Evolutionary conservation across 2,329 filamentous ascomycete species (phyloP).

Genomic region (Fusarium metavorans): DNA sequence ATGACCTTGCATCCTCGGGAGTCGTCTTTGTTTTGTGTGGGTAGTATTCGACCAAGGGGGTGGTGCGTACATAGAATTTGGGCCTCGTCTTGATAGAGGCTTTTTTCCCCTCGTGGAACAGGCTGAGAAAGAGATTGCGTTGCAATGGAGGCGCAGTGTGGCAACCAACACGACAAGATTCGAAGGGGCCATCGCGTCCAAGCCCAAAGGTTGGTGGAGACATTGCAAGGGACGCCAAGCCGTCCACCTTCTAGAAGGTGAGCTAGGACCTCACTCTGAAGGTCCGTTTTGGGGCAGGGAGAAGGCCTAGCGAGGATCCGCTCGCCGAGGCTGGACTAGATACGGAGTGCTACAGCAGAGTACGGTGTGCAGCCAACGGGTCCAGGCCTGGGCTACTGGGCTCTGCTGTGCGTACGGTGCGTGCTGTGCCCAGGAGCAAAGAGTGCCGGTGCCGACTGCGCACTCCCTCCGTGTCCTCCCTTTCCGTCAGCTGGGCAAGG

Average conservation of each 20-base stretch:
- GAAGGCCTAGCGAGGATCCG: neutral
- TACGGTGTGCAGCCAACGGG: neutral
- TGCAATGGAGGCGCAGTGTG: conserved; percentile 40
- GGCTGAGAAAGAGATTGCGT: conserved; percentile 37
- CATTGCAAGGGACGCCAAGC: conserved; percentile 2
- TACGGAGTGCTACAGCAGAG: neutral
- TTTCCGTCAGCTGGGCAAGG: conserved; percentile 46
- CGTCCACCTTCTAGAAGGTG: conserved; percentile 40
- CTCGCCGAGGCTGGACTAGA: neutral
- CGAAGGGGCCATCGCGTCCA: conserved; percentile 5
- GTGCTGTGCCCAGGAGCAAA: neutral
- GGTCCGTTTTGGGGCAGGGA: neutral
- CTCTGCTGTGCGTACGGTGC: neutral
- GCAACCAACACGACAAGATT: conserved; percentile 22
- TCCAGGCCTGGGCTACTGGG: neutral
- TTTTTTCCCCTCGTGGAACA: conserved; percentile 5
- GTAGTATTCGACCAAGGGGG: conserved; percentile 3
- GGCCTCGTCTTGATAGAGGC: conserved; percentile 5
- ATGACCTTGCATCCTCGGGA: conserved; percentile 14
- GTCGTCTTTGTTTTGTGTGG: conserved; percentile 9
- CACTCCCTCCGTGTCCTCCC: neutral
- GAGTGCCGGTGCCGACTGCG: neutral
- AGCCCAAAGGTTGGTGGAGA: neutral
- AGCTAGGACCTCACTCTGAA: neutral
- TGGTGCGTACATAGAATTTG: conserved; percentile 4